phyloP scores from a whole-genome alignment of 208 protist genomes.

The Acanthamoeba castellanii region DNA sequence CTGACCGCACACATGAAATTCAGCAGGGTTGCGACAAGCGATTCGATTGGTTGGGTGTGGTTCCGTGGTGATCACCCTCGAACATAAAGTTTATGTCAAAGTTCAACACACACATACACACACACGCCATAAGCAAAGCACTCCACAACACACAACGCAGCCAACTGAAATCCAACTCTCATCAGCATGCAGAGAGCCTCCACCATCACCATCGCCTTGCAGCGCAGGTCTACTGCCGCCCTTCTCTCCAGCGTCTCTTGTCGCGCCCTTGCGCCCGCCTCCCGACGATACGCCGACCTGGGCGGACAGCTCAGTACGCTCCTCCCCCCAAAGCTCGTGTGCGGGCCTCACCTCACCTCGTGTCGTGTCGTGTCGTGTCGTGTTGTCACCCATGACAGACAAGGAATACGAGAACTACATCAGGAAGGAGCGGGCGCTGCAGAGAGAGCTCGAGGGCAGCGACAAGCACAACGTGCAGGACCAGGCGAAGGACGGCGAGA shows the following conservation, averaged over 20 bases:
- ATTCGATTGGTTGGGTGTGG: too few species aligned
- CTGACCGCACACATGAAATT: not conserved
- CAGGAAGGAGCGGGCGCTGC: not conserved
- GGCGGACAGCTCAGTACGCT: constrained; percentile 14
- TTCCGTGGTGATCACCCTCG: not conserved
- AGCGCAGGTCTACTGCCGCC: not conserved
- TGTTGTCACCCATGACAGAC: too few species aligned
- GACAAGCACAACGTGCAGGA: constrained; percentile 23
- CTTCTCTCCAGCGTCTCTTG: not conserved
- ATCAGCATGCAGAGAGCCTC: not conserved
- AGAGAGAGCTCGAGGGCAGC: constrained; percentile 2
- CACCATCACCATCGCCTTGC: not conserved
- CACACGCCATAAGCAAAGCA: too few species aligned
- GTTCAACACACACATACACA: too few species aligned
- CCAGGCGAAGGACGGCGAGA: not conserved
- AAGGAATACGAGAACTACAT: constrained; percentile 37
- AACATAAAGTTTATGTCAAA: too few species aligned
- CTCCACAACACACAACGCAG: not conserved
- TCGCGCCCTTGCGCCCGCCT: not conserved
- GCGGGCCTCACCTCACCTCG: not conserved
- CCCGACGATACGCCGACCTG: not conserved
- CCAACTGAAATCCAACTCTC: not conserved
- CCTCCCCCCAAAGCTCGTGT: not conserved
- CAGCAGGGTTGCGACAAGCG: not conserved
- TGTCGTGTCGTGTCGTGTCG: not conserved